Evolutionary conservation across 257 asterid genomes (phyloP).

Genomic region (Cordia subcordata): DNA sequence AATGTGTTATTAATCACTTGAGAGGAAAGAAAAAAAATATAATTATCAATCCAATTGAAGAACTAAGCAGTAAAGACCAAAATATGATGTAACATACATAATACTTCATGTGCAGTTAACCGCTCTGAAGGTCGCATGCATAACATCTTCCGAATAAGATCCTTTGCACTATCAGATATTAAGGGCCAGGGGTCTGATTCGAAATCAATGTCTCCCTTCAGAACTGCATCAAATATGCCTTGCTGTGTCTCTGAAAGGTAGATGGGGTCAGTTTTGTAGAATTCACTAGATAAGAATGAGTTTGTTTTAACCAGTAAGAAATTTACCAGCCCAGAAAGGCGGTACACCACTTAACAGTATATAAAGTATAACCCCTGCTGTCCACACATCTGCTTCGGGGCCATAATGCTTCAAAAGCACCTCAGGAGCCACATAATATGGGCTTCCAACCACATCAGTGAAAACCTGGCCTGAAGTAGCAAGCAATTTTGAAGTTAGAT

Average conservation of each 20-base stretch:
- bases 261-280: constrained; percentile 19
- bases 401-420: constrained; percentile 88
- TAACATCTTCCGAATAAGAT: constrained; percentile 72
- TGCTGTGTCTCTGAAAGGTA: constrained; percentile 70
- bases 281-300: constrained; percentile 2
- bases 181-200: constrained; percentile 86
- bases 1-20: no score
- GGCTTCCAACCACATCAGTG: constrained; percentile 96
- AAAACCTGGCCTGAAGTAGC: constrained; percentile 69
- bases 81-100: constrained; percentile 51
- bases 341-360: constrained; percentile 91
- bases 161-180: constrained; percentile 78
- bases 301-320: not conserved
- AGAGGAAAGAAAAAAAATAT: no score
- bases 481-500: not conserved
- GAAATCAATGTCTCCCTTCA: constrained; percentile 75
- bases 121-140: constrained; percentile 85
- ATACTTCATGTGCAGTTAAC: constrained; percentile 80
- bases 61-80: not conserved
- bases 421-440: constrained; percentile 96
- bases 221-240: constrained; percentile 84
- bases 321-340: constrained; percentile 95
- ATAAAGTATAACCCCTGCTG: constrained; percentile 88
- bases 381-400: constrained; percentile 95
- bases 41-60: not conserved